Evolutionary conservation across 371 early-diverging fungal genomes (phyloP), one percentile per base, ranked within the genome.

Genomic region (Cokeromyces recurvatus): DNA sequence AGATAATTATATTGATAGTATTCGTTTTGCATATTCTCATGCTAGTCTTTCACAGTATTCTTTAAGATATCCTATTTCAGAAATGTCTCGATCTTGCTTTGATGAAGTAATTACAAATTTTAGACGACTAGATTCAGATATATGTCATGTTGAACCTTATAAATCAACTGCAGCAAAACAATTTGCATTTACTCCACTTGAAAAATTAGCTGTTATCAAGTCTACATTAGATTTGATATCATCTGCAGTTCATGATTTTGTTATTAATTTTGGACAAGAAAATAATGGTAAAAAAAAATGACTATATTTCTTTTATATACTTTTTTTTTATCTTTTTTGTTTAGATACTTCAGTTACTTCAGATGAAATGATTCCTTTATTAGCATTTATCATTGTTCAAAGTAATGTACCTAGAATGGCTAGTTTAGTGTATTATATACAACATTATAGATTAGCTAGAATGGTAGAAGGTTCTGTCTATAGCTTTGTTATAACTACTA

Each of bases 361-460:
- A 9, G 82, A 82, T 50, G 79, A 82, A 44, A 70, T 79, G 61
- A 82, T 82, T 49, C 82, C 82, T 32, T 48, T 82, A n/a, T 55
- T 78, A 22, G 78, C 80, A 6, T 72, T 68, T 53, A 71, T 71
- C 9, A 66, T 80, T 46, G 61, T 77, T 17, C 76, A 78, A 24
- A 73, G 74, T 15, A 61, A 65, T 16, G 68, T 80, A 32, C 63
- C 74, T 42, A 54, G 71, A 8, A 62, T 77, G 15, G 77, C 75
- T 12, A 80, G 79, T 46, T 59, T 77, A 15, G 46, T 71, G 16
- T 82, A 77, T 54, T 82, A 82, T 38, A 71, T 79, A 59, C 71
- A 78, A 21, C 56, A 68, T 27, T 82, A 78, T 40, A 62, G 79
- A 19, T 56, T 79, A 15, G 74, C 76, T 20, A 45, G 62, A 15